A percentile compares a stretch with the other conserved stretches of the same genome.
These are phyloP conservation scores for Fusarium sp. DNA, from an alignment of 2,329 filamentous ascomycete species.

Conservation along the genomic window DNA sequence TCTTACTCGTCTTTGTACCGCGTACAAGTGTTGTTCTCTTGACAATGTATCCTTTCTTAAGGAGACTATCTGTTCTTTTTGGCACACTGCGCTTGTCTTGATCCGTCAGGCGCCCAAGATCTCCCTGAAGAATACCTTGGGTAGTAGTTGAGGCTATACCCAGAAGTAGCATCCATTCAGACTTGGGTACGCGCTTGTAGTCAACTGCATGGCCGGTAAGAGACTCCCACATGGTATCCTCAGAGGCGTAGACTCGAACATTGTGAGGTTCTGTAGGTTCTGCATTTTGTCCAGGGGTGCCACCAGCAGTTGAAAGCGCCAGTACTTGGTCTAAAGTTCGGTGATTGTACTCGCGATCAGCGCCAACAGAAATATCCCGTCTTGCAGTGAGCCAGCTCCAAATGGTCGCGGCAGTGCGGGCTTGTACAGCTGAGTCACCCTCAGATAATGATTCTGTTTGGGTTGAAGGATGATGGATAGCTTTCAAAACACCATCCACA, in stretches of 20 bases:
- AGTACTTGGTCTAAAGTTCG: conserved; percentile 52
- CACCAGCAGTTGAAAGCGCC: conserved; percentile 18
- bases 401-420: conserved; percentile 45
- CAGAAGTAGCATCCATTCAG: conserved; percentile 67
- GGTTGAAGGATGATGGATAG: conserved; percentile 42
- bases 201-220: conserved; percentile 68
- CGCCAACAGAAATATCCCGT: conserved; percentile 50
- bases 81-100: conserved; percentile 73
- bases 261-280: not conserved
- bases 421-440: conserved; percentile 27
- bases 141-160: conserved; percentile 64
- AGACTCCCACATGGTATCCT: conserved; percentile 67
- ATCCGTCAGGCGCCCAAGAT: conserved; percentile 64
- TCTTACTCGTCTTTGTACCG: conserved; percentile 69
- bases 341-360: conserved; percentile 45
- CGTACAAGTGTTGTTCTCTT: conserved; percentile 68
- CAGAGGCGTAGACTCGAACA: conserved; percentile 57
- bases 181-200: conserved; percentile 64
- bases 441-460: conserved; percentile 22
- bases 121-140: conserved; percentile 68
- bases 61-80: conserved; percentile 66
- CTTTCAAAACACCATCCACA: conserved; percentile 45
- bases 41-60: conserved; percentile 68
- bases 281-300: conserved; percentile 11
- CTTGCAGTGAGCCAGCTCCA: conserved; percentile 50